These are phyloP conservation scores for Amesomyces nigricolor DNA, from an alignment of 2,329 filamentous ascomycete genomes.

Conservation along the genomic window DNA sequence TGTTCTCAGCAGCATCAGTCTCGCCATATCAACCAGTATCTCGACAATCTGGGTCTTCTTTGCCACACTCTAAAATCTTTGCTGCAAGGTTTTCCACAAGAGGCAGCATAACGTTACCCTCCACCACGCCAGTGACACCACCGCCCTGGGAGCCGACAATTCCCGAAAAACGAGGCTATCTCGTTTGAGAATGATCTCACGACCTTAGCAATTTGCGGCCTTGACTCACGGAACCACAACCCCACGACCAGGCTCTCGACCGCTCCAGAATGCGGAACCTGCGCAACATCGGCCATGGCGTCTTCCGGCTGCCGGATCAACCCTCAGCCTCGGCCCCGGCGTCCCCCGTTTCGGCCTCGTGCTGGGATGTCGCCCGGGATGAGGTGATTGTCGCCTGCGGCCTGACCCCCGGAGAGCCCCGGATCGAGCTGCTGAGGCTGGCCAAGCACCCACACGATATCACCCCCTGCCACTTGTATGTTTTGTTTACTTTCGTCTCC, in stretches of 20 bases:
- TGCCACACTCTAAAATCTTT: constrained; percentile 4
- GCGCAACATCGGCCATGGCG: constrained; percentile 65
- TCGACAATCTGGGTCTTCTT: neutral
- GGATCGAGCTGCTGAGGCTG: constrained; percentile 65
- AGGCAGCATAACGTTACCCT: neutral
- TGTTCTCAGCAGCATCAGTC: no score
- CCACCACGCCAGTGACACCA: neutral
- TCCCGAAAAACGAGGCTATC: constrained; percentile 16
- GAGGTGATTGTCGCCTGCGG: constrained; percentile 79
- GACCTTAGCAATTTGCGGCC: neutral
- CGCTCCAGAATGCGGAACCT: constrained; percentile 73
- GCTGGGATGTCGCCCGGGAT: constrained; percentile 79
- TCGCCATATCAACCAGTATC: no score
- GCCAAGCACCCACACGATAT: constrained; percentile 36
- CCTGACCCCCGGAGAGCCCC: constrained; percentile 61
- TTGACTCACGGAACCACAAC: constrained; percentile 8
- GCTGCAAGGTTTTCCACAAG: neutral
- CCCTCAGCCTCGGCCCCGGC: constrained; percentile 42
- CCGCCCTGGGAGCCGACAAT: constrained; percentile 13
- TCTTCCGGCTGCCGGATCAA: constrained; percentile 46
- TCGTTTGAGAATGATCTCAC: constrained; percentile 7
- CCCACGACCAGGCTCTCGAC: neutral
- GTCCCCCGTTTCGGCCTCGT: constrained; percentile 63
- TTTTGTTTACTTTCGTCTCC: constrained; percentile 5
- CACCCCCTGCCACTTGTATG: constrained; percentile 38